Evolutionary conservation across 192 early-diverging fungal genomes (phyloP), one percentile per base, ranked within the genome.

Genomic region (Coemansia interrupta): DNA sequence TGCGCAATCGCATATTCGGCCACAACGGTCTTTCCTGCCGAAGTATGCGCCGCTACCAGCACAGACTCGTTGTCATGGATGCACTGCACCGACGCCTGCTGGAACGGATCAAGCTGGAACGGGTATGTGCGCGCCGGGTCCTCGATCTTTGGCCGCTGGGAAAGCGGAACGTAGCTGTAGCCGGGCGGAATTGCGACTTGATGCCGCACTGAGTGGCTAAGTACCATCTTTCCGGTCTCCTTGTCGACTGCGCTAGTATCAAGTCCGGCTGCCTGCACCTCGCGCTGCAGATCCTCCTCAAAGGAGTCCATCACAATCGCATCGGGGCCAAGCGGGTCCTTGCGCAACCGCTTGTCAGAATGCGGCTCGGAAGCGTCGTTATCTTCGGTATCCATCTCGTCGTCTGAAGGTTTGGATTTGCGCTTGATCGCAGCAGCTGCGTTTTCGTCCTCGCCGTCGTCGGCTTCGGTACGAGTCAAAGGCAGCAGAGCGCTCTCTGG

Each of bases 1-100:
- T 90, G 89, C 0, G 94, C 96, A 66, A 98, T 98, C 0, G 96
- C 96, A 72, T 97, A 98, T 67, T 98, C 96, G n/a, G 96, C 96
- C 23, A 98, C 91, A 3, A 98, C 96, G 0, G 96, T 98, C 68
- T 98, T 98, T 56, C 96, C 96, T 14, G 96, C 96, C 39, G 90
- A 92, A 1, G 96, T 98, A 53, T 98, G 96, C 0, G 96, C 96
- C 43, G 90, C 86, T 1, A 98, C 94, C 36, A 98, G 70, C n/a
- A 98, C 94, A 3, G 91, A 93, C 68, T 98, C 96, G 39, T 86
- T 83, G 63, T 92, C 81, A 62, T 96, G 83, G 50, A 98, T 98
- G 48, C 88, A 92, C 68, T 84, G 79, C 20, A 96, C 88, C 3
- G 96, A 84, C 15, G 89, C 88, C 32, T 84, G 79, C 73, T 98